Conservation (phyloP, 139 green algal genomes). For the Choricystis sp. region DNA sequence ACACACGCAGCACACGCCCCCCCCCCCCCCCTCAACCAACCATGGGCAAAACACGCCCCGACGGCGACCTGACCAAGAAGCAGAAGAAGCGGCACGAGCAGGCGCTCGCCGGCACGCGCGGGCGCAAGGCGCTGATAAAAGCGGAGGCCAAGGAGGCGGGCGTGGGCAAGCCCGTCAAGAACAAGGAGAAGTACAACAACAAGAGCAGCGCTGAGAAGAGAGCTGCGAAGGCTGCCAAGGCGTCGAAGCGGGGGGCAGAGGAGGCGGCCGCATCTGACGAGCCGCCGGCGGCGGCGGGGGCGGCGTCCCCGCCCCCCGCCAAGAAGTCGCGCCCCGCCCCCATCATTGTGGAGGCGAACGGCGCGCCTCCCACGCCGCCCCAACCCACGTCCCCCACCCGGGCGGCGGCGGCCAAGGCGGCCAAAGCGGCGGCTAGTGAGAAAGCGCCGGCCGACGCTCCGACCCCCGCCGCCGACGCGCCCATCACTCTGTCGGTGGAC, state of each 20-base stretch:
- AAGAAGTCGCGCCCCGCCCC: background rate
- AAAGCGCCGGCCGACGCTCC: background rate
- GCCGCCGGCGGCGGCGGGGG: background rate
- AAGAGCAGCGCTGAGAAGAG: background rate
- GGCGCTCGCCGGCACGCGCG: background rate
- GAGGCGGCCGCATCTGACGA: constrained; percentile 2
- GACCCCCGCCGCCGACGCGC: constrained; percentile 13
- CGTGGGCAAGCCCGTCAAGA: background rate
- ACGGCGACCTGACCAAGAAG: too few relatives aligned
- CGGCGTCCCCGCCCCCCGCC: too few relatives aligned
- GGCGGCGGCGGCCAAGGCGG: constrained; percentile 1
- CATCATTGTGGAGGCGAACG: too few relatives aligned
- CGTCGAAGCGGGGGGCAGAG: background rate
- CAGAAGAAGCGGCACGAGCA: background rate
- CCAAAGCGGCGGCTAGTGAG: background rate
- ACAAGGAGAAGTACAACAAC: constrained; percentile 2
- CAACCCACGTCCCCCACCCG: background rate
- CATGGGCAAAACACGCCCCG: too few relatives aligned
- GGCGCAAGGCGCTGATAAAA: constrained; percentile 6
- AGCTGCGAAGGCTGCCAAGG: background rate
- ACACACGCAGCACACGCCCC: too few relatives aligned
- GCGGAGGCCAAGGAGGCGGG: background rate
- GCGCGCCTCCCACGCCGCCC: too few relatives aligned
- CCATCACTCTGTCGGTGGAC: constrained; percentile 47
- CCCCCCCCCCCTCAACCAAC: too few relatives aligned